Evolutionary conservation across 768 basidiomycete species (phyloP), one percentile per base, ranked within the genome.

Genomic region (Suillus ampliporus): DNA sequence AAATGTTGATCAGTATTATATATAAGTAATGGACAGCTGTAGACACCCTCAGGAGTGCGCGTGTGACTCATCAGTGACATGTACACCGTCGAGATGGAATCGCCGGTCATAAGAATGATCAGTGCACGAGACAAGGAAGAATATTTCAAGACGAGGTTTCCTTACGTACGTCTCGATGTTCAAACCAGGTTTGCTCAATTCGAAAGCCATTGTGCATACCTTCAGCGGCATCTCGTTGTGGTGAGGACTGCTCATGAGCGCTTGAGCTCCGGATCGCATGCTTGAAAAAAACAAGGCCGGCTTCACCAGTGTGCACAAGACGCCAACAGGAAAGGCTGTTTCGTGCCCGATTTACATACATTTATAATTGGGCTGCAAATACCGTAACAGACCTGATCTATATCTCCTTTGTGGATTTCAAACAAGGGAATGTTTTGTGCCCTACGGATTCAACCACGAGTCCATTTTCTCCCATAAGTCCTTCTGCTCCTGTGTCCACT

Each of bases 401-500:
- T n/a, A 58, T 53, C 50, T 43, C 71, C 47, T 57, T 34, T 34
- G 26, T 21, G 15, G 17, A 48, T 52, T 58, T 41, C 53, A 54
- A 54, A 54, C 21, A 38, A 38, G 37, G 21, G 53, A 64, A 63
- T 66, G 67, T 56, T 67, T 62, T 34, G 35, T 41, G 23, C 63
- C 15, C 35, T 37, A 28, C 51, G 38, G 59, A 13, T 51, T 40
- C 51, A 58, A 90, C 90, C 90, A 92, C 5, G 58, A 74, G 68
- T 87, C 87, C 78, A 91, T 79, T 66, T 77, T 74, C 31, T 74
- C 73, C 91, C 91, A 92, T 14, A 91, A 74, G 7, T 68, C 75
- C 53, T 76, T 70, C 69, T 89, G 87, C 71, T 89, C 88, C 19
- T 77, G 78, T 13, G 81, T 80, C 90, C 90, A 92, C 68, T 91